Conservation (phyloP, 257 asterid genomes). For the Prunella vulgaris region DNA sequence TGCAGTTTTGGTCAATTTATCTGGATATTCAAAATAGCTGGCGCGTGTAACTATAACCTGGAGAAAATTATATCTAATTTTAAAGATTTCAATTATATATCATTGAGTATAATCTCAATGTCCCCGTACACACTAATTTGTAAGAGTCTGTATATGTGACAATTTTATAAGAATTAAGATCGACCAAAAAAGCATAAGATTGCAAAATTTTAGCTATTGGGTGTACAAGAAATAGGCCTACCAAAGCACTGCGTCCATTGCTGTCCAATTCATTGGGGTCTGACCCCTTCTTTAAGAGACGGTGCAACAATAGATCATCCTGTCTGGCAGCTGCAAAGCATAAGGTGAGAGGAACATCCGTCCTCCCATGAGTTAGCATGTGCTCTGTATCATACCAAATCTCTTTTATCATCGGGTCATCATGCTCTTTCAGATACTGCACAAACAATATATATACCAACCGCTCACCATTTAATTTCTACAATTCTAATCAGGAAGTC, state of each 20-base stretch:
- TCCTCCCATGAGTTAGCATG: slow-evolving; percentile 76
- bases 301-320: slow-evolving; percentile 65
- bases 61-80: neutral
- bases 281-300: slow-evolving; percentile 55
- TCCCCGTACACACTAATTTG: neutral
- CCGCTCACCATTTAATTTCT: neutral
- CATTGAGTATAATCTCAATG: neutral
- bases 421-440: slow-evolving; percentile 62
- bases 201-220: neutral
- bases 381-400: slow-evolving; percentile 61
- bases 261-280: slow-evolving; percentile 68
- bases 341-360: slow-evolving; percentile 78
- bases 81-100: neutral
- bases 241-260: slow-evolving; percentile 63
- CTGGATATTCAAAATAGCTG: neutral
- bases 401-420: slow-evolving; percentile 48
- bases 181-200: neutral
- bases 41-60: neutral
- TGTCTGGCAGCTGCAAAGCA: slow-evolving; percentile 77
- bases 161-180: neutral
- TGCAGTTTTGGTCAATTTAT: neutral
- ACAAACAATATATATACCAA: slow-evolving; percentile 2
- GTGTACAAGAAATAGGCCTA: slow-evolving; percentile 14
- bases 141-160: neutral
- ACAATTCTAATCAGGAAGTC: no score